Percentiles rank a stretch among this genome's conserved stretches.
Conservation (phyloP, 2,329 filamentous ascomycete genomes). For the Sclerotinia subarctica region DNA sequence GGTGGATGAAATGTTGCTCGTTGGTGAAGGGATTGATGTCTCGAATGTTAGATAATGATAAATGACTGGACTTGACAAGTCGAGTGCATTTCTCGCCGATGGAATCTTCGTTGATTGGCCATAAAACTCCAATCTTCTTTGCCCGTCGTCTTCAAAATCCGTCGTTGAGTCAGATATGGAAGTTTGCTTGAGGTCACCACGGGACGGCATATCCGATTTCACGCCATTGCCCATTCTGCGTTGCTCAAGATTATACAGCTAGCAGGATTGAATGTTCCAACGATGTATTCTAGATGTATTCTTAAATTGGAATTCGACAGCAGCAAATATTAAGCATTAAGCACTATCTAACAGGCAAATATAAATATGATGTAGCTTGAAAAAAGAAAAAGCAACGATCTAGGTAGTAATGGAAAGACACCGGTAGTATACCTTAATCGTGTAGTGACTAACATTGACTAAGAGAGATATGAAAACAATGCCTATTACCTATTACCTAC, state of each 20-base stretch:
- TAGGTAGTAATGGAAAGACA: neutral
- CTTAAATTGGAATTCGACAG: neutral
- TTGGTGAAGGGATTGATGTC: conserved; percentile 32
- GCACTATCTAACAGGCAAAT: neutral
- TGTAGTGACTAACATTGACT: neutral
- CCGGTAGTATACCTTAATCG: too few relatives aligned
- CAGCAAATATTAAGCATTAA: neutral
- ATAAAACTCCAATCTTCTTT: conserved; percentile 9
- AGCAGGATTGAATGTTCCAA: neutral
- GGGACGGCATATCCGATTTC: conserved; percentile 24
- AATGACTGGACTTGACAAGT: conserved; percentile 27
- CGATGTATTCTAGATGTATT: neutral
- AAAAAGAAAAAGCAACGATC: neutral
- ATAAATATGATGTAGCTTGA: neutral
- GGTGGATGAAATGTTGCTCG: conserved; percentile 21
- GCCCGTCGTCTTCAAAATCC: conserved; percentile 19
- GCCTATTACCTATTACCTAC: too few relatives aligned
- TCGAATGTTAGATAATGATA: conserved; percentile 39
- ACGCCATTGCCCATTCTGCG: conserved; percentile 25
- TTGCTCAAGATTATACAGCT: neutral
- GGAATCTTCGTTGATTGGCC: neutral
- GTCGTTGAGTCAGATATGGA: conserved; percentile 19
- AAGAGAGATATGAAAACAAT: neutral
- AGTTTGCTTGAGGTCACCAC: conserved; percentile 24
- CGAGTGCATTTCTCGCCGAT: conserved; percentile 16